phyloP scores from a whole-genome alignment of 768 basidiomycete genomes.

The Crucibulum laeve region DNA sequence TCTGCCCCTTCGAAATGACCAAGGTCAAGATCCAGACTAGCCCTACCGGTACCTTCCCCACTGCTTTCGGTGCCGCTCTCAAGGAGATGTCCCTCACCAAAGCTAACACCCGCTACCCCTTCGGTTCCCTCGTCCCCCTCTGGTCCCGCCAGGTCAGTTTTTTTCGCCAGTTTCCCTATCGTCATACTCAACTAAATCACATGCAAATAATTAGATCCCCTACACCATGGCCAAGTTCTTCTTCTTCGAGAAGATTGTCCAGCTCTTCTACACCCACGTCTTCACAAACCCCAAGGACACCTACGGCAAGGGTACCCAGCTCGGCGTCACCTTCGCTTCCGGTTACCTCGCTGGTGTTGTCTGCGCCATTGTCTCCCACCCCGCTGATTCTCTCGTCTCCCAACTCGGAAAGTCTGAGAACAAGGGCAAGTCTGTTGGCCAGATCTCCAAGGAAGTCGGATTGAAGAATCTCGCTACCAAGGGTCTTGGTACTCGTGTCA shows the following conservation, averaged over 20 bases:
- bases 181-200: neutral
- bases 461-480: conserved; percentile 64
- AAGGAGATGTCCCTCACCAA: conserved; percentile 64
- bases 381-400: conserved; percentile 91
- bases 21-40: conserved; percentile 90
- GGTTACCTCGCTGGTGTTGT: conserved; percentile 96
- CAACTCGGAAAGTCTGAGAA: conserved; percentile 87
- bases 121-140: conserved; percentile 80
- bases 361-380: conserved; percentile 94
- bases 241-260: conserved; percentile 89
- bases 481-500: conserved; percentile 82
- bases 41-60: conserved; percentile 72
- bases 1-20: conserved; percentile 93
- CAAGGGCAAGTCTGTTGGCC: conserved; percentile 74
- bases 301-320: conserved; percentile 80
- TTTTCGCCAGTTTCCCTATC: neutral
- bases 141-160: conserved; percentile 79
- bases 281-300: conserved; percentile 75
- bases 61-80: conserved; percentile 66
- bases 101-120: conserved; percentile 76
- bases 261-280: conserved; percentile 84
- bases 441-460: conserved; percentile 72
- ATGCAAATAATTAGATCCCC: conserved; percentile 62
- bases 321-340: conserved; percentile 84
- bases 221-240: conserved; percentile 99